Base-by-base conservation (phyloP, 2,329 filamentous ascomycete species). In the Microsporum ferrugineum region DNA sequence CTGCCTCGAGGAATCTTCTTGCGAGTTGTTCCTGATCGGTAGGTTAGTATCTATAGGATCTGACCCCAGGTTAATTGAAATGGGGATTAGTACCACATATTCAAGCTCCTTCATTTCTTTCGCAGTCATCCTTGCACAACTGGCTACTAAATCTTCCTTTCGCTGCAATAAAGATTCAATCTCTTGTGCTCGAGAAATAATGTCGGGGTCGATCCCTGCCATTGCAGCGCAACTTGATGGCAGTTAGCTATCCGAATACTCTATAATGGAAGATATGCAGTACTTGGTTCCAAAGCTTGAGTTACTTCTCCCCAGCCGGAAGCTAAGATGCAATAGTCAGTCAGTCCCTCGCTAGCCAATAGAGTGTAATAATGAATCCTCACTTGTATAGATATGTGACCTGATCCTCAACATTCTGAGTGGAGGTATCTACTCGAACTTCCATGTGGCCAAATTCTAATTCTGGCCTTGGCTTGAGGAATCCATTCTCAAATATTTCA, bases 241-340 rank as follows among this genome's bases (percentile, higher is more conserved):
- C 60, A 17, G 41, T 61, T 38, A 41, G 39, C 12, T 14, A 34
- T 49, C 66, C 41, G 66, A 47, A 17, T 27, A 41, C 23, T 17
- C 23, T 5, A 7, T 14, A 14, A 10, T 6, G 31, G 10, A 14
- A 36, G 6, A 58, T 45, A 36, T 49, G n/a, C 72, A 61, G 17
- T 71, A 82, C 73, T 83, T 82, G 33, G 86, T 88, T 0, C 94
- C 94, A 68, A 95, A 95, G 69, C 91, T 96, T 12, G 88, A 87
- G 5, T 78, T 84, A 66, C 86, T 92, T 61, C 86, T 81, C 0
- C 91, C 91, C 1, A 77, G 65, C 41, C 76, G 73, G 64, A 83
- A 78, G 65, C 79, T 81, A 61, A 23, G 17, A 60, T 43, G n/a
- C 38, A 7, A 4, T n/a, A 47, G 23, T 57, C 29, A 33, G 23